These are phyloP conservation scores for Xerocomellus chrysenteron DNA, from an alignment of 768 basidiomycete species.

Conservation along the genomic window DNA sequence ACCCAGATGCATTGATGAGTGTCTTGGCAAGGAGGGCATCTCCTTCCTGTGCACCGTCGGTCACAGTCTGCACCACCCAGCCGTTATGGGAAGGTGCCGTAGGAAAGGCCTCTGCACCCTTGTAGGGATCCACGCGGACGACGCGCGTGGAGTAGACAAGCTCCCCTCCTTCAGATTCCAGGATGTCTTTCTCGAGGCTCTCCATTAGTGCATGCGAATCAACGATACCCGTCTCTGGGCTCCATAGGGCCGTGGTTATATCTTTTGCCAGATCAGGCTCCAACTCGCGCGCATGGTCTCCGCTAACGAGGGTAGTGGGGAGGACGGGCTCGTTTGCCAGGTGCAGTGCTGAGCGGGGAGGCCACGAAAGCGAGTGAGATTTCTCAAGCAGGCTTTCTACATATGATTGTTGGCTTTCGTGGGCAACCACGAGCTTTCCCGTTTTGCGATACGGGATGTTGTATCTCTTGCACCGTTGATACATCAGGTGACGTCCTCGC, in stretches of 20 bases:
- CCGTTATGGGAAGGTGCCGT: conserved; percentile 49
- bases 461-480: conserved; percentile 63
- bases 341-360: conserved; percentile 37
- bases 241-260: conserved; percentile 75
- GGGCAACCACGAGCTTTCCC: conserved; percentile 91
- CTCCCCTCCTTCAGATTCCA: conserved; percentile 63
- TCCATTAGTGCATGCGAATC: conserved; percentile 85
- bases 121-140: conserved; percentile 77
- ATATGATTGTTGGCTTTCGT: conserved; percentile 62
- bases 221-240: conserved; percentile 86
- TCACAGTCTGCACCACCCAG: conserved; percentile 86
- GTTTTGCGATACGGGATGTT: conserved; percentile 68
- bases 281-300: conserved; percentile 63
- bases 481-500: conserved; percentile 82
- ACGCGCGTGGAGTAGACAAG: conserved; percentile 79
- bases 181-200: conserved; percentile 78
- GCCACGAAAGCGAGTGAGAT: conserved; percentile 53
- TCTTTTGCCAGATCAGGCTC: conserved; percentile 80
- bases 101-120: conserved; percentile 21
- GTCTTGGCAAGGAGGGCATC: conserved; percentile 73
- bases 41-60: conserved; percentile 45
- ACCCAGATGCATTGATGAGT: conserved; percentile 81
- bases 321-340: conserved; percentile 38
- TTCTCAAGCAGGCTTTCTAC: conserved; percentile 68
- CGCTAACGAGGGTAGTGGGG: conserved; percentile 67